phyloP scores from a whole-genome alignment of 2,329 filamentous ascomycete genomes.

The Coniochaeta sp. region DNA sequence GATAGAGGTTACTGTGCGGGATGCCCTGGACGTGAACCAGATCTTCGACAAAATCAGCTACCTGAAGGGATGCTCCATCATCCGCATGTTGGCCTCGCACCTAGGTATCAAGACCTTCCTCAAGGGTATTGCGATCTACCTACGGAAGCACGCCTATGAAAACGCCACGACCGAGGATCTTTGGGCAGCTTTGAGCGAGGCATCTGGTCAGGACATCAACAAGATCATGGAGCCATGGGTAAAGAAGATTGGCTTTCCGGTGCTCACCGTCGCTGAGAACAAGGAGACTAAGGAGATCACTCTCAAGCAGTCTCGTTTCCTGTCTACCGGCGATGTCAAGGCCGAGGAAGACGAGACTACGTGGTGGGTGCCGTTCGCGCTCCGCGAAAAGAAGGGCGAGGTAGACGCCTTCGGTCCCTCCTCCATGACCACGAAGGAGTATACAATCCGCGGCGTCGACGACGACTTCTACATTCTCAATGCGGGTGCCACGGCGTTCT shows the following conservation, averaged over 20 bases:
- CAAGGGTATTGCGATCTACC: conserved; percentile 80
- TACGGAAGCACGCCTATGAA: conserved; percentile 80
- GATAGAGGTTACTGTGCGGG: conserved; percentile 89
- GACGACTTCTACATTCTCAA: conserved; percentile 91
- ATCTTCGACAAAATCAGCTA: conserved; percentile 98
- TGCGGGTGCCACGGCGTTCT: conserved; percentile 78
- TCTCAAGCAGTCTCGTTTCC: conserved; percentile 80
- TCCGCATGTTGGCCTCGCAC: conserved; percentile 91
- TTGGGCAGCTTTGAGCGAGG: conserved; percentile 81
- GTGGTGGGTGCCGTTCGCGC: conserved; percentile 91
- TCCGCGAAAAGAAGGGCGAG: conserved; percentile 65
- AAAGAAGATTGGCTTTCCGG: conserved; percentile 87
- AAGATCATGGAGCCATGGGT: conserved; percentile 93
- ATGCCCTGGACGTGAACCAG: conserved; percentile 93
- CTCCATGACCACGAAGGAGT: conserved; percentile 68
- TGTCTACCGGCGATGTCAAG: conserved; percentile 86
- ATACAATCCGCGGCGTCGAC: conserved; percentile 67
- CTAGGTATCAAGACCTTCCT: conserved; percentile 85
- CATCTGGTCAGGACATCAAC: conserved; percentile 80
- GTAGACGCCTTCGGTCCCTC: conserved; percentile 54
- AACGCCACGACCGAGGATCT: conserved; percentile 88
- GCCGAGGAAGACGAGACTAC: conserved; percentile 83
- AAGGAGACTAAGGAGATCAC: conserved; percentile 68
- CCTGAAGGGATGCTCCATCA: conserved; percentile 90
- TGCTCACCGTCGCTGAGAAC: conserved; percentile 72